Evolutionary conservation across 2,329 filamentous ascomycete genomes (phyloP), one percentile per base, ranked within the genome.

Genomic region (Colletotrichum lindemuthianum): DNA sequence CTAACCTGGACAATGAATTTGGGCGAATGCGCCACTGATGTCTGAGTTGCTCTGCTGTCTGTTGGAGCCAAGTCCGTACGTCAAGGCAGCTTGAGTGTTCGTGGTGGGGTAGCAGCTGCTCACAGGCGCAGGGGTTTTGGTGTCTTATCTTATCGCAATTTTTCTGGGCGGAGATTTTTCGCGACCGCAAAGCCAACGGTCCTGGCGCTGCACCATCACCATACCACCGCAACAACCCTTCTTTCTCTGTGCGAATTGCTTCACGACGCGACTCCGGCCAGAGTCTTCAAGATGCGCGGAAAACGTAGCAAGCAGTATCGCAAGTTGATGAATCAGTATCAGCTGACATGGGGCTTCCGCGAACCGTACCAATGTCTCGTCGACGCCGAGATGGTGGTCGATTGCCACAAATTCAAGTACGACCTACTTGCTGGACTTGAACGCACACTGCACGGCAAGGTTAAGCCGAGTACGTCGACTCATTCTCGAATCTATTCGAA

Each of bases 261-360:
- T 13, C 58, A 39, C 51, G 63, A 36, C 41, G 16, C 37, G 39
- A 50, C 52, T 36, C 47, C 34, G 39, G 47, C 44, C 37, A 54
- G 47, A 34, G 6, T 54, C 32, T 15, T 58, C 69, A 79, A 70
- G 6, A 83, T 83, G 78, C 81, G 82, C 72, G 82, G 81, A 57
- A 84, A 84, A 74, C 77, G 83, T 41, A 68, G 67, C 65, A 85
- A 85, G 69, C 82, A 84, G 70, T 86, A 86, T 71, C 82, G 83
- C 71, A 97, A 97, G 88, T 88, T 97, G 73, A 96, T 99, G 90
- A 90, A 93, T 79, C 90, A 95, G 75, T 97, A 94, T 85, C 88
- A 90, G 74, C 86, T 95, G 76, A 89, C 88, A 66, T 97, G 97
- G 75, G 90, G 91, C 66, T 97, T 97, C 77, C 92, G 94, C 70